Evolutionary conservation across 2,329 filamentous ascomycete species (phyloP).

Genomic region (Arthrinium phaeospermum): DNA sequence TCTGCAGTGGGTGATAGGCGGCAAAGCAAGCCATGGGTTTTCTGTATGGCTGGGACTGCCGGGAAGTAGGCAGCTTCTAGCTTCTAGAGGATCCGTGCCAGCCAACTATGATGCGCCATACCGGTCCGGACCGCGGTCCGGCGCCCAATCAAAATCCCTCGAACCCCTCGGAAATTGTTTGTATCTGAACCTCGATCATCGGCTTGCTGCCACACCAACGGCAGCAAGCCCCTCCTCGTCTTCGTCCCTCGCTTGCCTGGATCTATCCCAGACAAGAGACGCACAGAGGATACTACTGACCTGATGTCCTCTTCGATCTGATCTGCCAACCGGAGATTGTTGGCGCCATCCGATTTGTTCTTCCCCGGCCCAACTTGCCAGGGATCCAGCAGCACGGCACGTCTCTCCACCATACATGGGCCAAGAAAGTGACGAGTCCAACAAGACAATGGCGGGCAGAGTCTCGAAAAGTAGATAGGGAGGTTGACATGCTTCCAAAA

Average conservation of each 20-base stretch:
- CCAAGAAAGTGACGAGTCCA: neutral
- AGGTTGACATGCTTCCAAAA: neutral
- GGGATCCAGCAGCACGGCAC: conserved; percentile 8
- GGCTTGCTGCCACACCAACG: neutral
- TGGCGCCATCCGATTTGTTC: neutral
- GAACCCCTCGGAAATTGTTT: neutral
- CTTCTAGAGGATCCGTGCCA: neutral
- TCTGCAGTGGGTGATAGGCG: neutral
- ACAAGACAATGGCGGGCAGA: neutral
- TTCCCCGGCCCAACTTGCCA: neutral
- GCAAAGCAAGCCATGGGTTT: neutral
- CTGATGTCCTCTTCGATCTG: neutral
- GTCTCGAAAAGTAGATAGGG: neutral
- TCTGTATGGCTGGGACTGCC: neutral
- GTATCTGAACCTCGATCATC: neutral
- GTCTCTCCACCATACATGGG: neutral
- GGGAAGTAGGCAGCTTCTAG: neutral
- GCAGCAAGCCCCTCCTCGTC: neutral
- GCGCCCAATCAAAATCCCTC: neutral
- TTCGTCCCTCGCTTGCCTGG: neutral
- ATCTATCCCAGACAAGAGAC: neutral
- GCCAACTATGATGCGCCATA: neutral
- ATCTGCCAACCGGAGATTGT: neutral
- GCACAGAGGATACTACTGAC: neutral
- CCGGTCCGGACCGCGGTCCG: conserved; percentile 2